Percentiles rank a stretch among this genome's conserved stretches.
These are phyloP conservation scores for Sclerotinia subarctica DNA, from an alignment of 2,329 filamentous ascomycete genomes.

Conservation along the genomic window DNA sequence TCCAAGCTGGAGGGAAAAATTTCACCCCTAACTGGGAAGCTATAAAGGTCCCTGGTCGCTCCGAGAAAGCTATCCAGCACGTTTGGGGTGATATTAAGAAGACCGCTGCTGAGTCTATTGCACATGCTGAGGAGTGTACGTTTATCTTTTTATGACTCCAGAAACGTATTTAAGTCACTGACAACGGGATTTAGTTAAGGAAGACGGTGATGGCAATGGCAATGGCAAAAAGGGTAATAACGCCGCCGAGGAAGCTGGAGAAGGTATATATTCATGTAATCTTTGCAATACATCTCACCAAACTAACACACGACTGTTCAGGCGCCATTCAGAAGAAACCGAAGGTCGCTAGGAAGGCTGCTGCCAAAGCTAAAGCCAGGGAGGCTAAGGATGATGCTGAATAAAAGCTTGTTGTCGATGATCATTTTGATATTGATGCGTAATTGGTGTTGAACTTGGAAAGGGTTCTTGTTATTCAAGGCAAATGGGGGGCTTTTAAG, in stretches of 20 bases:
- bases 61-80: background rate
- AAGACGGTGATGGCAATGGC: no score
- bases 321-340: background rate
- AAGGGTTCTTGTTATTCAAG: fast-evolving
- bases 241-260: background rate
- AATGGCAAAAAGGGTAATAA: background rate
- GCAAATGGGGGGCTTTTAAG: background rate
- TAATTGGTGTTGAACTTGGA: no score
- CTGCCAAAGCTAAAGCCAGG: background rate
- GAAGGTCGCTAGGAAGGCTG: background rate
- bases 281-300: background rate
- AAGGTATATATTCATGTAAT: background rate
- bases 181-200: background rate
- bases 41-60: background rate
- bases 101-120: background rate
- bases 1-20: background rate
- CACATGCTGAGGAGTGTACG: background rate
- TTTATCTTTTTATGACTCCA: background rate
- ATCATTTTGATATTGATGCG: no score
- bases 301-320: background rate
- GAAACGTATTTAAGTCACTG: background rate
- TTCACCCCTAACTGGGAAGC: background rate
- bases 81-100: background rate
- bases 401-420: no score
- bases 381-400: background rate